Conservation (phyloP, 495 filamentous ascomycete genomes). For the Staphylotrichum longicolle region DNA sequence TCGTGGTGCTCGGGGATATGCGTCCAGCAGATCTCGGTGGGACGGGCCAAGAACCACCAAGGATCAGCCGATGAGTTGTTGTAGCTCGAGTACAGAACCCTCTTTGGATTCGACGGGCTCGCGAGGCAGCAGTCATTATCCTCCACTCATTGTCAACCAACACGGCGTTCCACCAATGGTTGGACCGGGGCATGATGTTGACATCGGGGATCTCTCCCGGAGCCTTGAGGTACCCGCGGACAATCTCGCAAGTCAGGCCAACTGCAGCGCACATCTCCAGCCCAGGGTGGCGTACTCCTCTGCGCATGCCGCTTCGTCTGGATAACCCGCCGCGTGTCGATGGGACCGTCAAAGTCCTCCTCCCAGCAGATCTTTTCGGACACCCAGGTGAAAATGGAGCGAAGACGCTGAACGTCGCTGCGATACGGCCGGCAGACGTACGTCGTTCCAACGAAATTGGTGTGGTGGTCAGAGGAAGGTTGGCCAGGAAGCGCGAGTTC, state of each 20-base stretch:
- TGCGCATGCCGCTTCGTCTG: slow-evolving; percentile 82
- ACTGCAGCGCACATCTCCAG: slow-evolving; percentile 91
- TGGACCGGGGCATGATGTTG: slow-evolving; percentile 71
- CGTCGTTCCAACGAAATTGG: slow-evolving; percentile 77
- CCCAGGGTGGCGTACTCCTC: slow-evolving; percentile 84
- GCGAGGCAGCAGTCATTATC: slow-evolving; percentile 91
- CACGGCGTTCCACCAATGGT: slow-evolving; percentile 99
- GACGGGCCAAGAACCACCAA: slow-evolving; percentile 89
- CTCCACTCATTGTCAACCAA: slow-evolving; percentile 94
- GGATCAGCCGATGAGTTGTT: slow-evolving; percentile 68
- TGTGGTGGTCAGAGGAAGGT: slow-evolving; percentile 84
- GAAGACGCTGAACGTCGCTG: slow-evolving; percentile 87
- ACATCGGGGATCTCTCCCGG: slow-evolving; percentile 82
- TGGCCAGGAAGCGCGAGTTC: slow-evolving; percentile 85
- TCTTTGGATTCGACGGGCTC: slow-evolving; percentile 80
- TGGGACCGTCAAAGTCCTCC: slow-evolving; percentile 73
- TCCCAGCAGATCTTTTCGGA: slow-evolving; percentile 96
- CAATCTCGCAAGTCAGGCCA: slow-evolving; percentile 78
- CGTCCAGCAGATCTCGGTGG: slow-evolving; percentile 87
- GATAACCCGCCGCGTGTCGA: slow-evolving; percentile 80
- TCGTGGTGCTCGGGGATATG: slow-evolving; percentile 81
- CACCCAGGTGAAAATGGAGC: slow-evolving; percentile 96
- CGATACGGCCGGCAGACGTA: slow-evolving; percentile 94
- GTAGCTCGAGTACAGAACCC: slow-evolving; percentile 70
- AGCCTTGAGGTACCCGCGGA: slow-evolving; percentile 83